These are phyloP conservation scores for Trypanosoma mega DNA, from an alignment of 208 protist genomes.

Conservation along the genomic window DNA sequence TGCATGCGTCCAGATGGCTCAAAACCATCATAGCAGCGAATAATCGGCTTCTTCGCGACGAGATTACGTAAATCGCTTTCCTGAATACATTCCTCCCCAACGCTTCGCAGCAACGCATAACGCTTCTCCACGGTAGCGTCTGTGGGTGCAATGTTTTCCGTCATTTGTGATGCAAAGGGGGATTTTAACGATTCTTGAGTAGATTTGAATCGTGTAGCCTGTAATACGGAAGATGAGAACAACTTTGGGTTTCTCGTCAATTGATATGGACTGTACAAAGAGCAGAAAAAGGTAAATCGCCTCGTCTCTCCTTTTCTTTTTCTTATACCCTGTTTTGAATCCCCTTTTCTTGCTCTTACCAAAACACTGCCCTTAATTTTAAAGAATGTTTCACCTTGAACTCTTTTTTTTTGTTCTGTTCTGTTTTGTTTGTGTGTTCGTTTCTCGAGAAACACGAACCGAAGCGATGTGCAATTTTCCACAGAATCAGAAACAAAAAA, in stretches of 20 bases:
- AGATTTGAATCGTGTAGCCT: conserved; percentile 6
- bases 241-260: too few relatives aligned
- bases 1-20: conserved; percentile 99
- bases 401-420: too few relatives aligned
- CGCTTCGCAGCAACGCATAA: conserved; percentile 81
- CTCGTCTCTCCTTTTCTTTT: background rate
- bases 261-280: too few relatives aligned
- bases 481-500: too few relatives aligned
- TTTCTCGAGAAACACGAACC: too few relatives aligned
- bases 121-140: conserved; percentile 48
- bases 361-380: too few relatives aligned
- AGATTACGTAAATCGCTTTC: conserved; percentile 92
- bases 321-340: background rate
- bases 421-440: too few relatives aligned
- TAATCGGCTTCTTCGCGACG: conserved; percentile 90
- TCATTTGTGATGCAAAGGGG: conserved; percentile 1
- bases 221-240: too few relatives aligned
- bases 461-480: too few relatives aligned
- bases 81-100: conserved; percentile 97
- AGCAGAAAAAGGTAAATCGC: conserved; percentile 1
- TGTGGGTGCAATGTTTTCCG: background rate
- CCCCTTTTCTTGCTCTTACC: too few relatives aligned
- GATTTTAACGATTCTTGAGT: too few relatives aligned
- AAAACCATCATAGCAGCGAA: conserved; percentile 99
- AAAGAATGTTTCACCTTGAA: too few relatives aligned